Percentiles rank a stretch among this genome's conserved stretches.
Conservation (phyloP, 2,329 filamentous ascomycete genomes). For the Fusarium torulosum region DNA sequence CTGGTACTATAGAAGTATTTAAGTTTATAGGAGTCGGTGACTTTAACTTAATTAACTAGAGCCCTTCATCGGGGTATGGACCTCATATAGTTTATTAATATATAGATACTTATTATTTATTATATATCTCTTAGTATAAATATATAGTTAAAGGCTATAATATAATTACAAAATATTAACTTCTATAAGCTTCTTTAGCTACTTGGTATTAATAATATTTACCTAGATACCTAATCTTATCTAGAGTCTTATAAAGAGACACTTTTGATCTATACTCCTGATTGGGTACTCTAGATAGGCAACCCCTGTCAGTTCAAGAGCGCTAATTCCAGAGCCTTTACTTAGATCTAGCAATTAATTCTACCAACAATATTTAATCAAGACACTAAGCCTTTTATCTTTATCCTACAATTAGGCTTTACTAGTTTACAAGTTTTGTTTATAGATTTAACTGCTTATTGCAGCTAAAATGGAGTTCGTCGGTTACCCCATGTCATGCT, state of each 20-base stretch:
- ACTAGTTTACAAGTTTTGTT: not conserved
- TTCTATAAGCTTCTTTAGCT: too few species aligned
- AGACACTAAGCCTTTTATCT: not conserved
- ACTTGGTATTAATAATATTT: too few species aligned
- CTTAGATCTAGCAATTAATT: not conserved
- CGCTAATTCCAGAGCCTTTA: not conserved
- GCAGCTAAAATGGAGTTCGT: not conserved
- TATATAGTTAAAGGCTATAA: too few species aligned
- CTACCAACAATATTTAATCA: not conserved
- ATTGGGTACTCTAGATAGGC: not conserved
- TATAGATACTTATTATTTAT: too few species aligned
- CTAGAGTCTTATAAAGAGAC: not conserved
- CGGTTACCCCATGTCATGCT: slow-evolving; percentile 1
- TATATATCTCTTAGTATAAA: too few species aligned
- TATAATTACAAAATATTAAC: too few species aligned
- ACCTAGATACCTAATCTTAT: too few species aligned
- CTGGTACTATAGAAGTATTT: slow-evolving; percentile 10
- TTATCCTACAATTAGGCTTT: not conserved
- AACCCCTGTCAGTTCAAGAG: not conserved
- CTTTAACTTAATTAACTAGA: slow-evolving; percentile 7
- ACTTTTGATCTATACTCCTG: not conserved
- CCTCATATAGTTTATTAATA: slow-evolving; percentile 2
- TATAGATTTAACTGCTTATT: not conserved
- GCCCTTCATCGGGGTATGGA: not conserved
- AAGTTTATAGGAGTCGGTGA: slow-evolving; percentile 12